Evolutionary conservation across 2,329 filamentous ascomycete genomes (phyloP).

Genomic region (Colletotrichum brevisporum): DNA sequence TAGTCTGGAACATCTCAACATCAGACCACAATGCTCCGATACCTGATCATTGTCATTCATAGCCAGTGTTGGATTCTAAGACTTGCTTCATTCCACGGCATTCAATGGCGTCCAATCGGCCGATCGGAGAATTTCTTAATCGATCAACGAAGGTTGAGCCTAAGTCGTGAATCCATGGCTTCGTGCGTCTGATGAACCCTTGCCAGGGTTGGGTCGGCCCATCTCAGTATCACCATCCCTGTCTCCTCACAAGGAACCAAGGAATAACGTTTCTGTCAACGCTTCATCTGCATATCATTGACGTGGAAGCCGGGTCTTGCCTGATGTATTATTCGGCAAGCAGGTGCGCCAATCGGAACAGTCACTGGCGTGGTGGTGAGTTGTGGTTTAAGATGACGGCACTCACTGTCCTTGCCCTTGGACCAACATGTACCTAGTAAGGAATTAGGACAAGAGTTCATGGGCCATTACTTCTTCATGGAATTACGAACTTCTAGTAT

Average conservation of each 20-base stretch:
- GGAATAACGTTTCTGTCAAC: background rate
- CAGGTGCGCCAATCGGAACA: too few relatives aligned
- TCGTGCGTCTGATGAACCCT: background rate
- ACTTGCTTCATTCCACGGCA: background rate
- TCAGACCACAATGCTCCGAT: constrained; percentile 24
- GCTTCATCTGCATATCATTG: background rate
- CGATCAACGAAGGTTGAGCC: background rate
- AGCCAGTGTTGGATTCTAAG: background rate
- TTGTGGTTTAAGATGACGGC: too few relatives aligned
- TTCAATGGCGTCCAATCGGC: background rate
- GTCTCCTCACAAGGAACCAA: background rate
- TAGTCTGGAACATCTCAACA: constrained; percentile 11
- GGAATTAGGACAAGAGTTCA: too few relatives aligned
- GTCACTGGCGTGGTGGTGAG: too few relatives aligned
- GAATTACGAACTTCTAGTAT: too few relatives aligned
- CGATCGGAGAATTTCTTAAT: background rate
- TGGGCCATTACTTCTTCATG: too few relatives aligned
- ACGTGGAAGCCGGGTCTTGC: too few relatives aligned
- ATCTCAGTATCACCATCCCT: constrained; percentile 22
- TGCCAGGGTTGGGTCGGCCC: constrained; percentile 25
- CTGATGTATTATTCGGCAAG: too few relatives aligned
- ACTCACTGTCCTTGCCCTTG: too few relatives aligned
- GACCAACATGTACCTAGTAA: too few relatives aligned
- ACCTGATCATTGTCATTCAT: background rate
- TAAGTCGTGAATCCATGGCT: background rate